These are phyloP conservation scores for Rhizopogon hawkerae DNA, from an alignment of 1,284 basidiomycete species.

Conservation along the genomic window DNA sequence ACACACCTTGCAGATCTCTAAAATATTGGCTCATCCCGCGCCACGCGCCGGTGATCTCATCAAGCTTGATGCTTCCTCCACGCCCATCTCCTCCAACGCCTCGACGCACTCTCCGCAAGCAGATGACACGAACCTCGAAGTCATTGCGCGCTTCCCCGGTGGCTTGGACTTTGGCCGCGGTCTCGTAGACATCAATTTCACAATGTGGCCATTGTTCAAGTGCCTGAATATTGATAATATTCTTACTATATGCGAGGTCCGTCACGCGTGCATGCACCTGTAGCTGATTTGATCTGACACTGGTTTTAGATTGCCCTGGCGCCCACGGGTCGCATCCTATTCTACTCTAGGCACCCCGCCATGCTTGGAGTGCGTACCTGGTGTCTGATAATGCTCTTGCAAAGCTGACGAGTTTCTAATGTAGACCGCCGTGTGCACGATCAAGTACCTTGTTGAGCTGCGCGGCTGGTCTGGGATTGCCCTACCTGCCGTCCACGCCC, in stretches of 20 bases:
- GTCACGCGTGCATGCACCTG: constrained; percentile 10
- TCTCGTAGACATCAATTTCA: constrained; percentile 83
- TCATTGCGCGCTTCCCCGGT: constrained; percentile 78
- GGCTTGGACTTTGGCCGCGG: constrained; percentile 79
- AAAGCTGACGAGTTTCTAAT: background rate
- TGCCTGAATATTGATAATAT: constrained; percentile 92
- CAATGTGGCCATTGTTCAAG: constrained; percentile 97
- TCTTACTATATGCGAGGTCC: constrained; percentile 84
- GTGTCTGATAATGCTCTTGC: constrained; percentile 5
- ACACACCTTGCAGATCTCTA: constrained; percentile 77
- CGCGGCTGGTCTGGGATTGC: constrained; percentile 91
- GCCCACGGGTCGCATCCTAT: constrained; percentile 86
- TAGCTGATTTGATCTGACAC: background rate
- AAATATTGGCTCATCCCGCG: constrained; percentile 75
- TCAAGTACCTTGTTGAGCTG: constrained; percentile 89
- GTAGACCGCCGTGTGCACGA: constrained; percentile 76
- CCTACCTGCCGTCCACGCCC: constrained; percentile 77
- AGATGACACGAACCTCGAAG: constrained; percentile 67
- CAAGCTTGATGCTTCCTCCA: constrained; percentile 62
- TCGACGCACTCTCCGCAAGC: constrained; percentile 38
- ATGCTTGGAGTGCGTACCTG: constrained; percentile 66
- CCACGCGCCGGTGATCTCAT: constrained; percentile 82
- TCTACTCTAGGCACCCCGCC: constrained; percentile 84
- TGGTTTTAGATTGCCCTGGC: constrained; percentile 71
- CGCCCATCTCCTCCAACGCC: constrained; percentile 13